phyloP scores from a whole-genome alignment of 768 basidiomycete species.

The Pleurotus tuoliensis region DNA sequence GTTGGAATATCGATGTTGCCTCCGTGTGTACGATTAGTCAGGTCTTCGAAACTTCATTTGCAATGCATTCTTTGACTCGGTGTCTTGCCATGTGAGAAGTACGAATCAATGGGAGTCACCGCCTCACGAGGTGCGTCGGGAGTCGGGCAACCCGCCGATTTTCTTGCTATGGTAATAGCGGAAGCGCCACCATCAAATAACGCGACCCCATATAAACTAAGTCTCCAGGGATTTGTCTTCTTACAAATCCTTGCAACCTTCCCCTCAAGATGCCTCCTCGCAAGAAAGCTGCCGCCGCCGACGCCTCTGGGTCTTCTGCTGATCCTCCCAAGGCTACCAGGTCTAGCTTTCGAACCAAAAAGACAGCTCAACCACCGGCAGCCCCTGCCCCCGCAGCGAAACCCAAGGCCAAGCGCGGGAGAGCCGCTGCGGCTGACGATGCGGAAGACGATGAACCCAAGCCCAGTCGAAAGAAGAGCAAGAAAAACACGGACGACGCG shows the following conservation, averaged over 20 bases:
- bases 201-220: conserved; percentile 8
- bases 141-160: conserved; percentile 7
- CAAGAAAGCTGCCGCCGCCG: conserved; percentile 30
- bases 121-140: neutral
- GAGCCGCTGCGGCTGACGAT: conserved; percentile 22
- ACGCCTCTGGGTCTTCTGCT: conserved; percentile 22
- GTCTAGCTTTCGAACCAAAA: conserved; percentile 33
- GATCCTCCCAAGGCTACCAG: conserved; percentile 26
- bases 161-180: conserved; percentile 10
- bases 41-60: no score
- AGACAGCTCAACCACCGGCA: conserved; percentile 20
- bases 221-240: conserved; percentile 9
- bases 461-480: conserved; percentile 26
- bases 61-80: no score
- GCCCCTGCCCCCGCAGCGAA: conserved; percentile 15
- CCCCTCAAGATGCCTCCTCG: conserved; percentile 37
- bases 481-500: conserved; percentile 19
- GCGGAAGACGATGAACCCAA: conserved; percentile 22
- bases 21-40: no score
- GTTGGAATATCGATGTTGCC: no score
- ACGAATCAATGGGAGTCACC: no score
- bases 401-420: conserved; percentile 24
- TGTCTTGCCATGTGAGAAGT: no score
- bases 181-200: conserved; percentile 13
- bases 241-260: conserved; percentile 9